These are phyloP conservation scores for Penicillium ucsense DNA, from an alignment of 495 filamentous ascomycete genomes.

Conservation along the genomic window DNA sequence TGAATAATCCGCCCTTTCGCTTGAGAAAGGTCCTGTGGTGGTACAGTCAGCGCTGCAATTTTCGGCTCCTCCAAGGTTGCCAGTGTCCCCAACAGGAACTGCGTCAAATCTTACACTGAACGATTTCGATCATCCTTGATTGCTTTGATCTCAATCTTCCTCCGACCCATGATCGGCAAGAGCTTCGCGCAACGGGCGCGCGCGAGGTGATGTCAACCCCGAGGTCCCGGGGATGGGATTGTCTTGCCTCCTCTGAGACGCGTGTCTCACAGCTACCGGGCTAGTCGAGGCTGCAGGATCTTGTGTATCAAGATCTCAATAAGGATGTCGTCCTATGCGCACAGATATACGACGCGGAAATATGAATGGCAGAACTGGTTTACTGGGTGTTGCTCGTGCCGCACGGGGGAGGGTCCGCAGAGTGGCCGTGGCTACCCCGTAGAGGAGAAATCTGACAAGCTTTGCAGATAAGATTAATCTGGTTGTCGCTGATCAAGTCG, in stretches of 20 bases:
- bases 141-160: constrained; percentile 97
- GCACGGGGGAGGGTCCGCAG: not conserved
- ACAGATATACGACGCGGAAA: not conserved
- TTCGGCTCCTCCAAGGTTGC: not conserved
- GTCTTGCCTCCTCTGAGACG: not conserved
- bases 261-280: not conserved
- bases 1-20: constrained; percentile 96
- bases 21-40: constrained; percentile 81
- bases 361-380: not conserved
- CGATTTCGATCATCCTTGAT: constrained; percentile 99
- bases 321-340: not conserved
- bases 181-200: constrained; percentile 8
- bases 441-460: not conserved
- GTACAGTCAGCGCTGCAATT: constrained; percentile 1
- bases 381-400: not conserved
- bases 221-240: no score
- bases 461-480: no score
- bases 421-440: not conserved
- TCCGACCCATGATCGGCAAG: constrained; percentile 46
- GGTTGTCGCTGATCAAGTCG: no score
- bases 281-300: not conserved
- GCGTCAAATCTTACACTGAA: constrained; percentile 68
- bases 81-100: no score
- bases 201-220: not conserved
- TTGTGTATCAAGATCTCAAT: not conserved